These are phyloP conservation scores for Populus alba DNA, from an alignment of 345 rosid species.

Conservation along the genomic window DNA sequence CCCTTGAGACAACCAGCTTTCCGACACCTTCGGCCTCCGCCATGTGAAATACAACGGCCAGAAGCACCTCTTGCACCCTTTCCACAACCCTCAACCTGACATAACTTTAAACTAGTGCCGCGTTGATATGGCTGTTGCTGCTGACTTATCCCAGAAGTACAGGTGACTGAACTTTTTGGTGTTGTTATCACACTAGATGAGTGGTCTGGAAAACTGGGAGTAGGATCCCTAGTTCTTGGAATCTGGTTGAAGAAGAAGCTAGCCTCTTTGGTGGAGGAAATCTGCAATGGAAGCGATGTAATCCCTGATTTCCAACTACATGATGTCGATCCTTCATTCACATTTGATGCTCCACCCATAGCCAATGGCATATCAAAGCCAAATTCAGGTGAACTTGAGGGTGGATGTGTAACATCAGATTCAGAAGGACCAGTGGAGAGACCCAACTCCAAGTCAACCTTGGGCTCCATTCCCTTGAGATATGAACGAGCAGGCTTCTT, in stretches of 20 bases:
- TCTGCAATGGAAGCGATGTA: slow-evolving; percentile 38
- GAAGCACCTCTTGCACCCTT: slow-evolving; percentile 99
- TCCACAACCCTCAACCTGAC: slow-evolving; percentile 92
- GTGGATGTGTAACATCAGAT: slow-evolving; percentile 64
- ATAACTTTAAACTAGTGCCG: slow-evolving; percentile 54
- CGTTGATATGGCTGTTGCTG: slow-evolving; percentile 59
- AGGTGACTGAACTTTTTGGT: slow-evolving; percentile 76
- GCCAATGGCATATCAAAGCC: slow-evolving; percentile 39
- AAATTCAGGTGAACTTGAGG: slow-evolving; percentile 34
- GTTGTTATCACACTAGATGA: slow-evolving; percentile 59
- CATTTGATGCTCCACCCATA: slow-evolving; percentile 26
- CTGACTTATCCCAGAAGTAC: slow-evolving; percentile 69
- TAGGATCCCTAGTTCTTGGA: slow-evolving; percentile 35
- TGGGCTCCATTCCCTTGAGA: slow-evolving; percentile 41
- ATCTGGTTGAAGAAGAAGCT: slow-evolving; percentile 43
- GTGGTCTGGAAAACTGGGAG: slow-evolving; percentile 43
- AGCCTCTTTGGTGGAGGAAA: slow-evolving; percentile 35
- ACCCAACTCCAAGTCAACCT: slow-evolving; percentile 73
- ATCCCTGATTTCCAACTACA: slow-evolving; percentile 39
- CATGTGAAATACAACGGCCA: slow-evolving; percentile 94
- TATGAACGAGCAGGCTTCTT: slow-evolving; percentile 37
- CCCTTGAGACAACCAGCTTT: slow-evolving; percentile 88
- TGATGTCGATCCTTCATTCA: slow-evolving; percentile 54
- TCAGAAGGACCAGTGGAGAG: slow-evolving; percentile 64
- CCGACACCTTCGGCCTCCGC: slow-evolving; percentile 96